Base-by-base conservation (phyloP, 1,139 yeast species). In the Pichia sp. region DNA sequence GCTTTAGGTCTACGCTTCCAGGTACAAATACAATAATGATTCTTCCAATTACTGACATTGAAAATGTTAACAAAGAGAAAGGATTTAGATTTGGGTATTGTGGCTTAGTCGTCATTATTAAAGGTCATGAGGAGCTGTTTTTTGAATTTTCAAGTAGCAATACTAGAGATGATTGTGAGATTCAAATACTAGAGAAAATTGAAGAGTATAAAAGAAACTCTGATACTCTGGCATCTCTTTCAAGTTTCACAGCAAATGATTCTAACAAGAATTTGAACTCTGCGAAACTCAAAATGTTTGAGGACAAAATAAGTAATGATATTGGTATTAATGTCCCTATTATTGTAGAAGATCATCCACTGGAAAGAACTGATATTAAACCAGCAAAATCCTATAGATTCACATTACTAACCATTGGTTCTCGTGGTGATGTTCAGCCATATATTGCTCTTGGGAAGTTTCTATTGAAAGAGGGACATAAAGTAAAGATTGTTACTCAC, bases 351-450 rank as follows among this genome's bases (percentile, higher is more conserved):
- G 84, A 78, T 41, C 75, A 78, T 31, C 84, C 85, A 0, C 36
- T 51, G 10, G 60, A 68, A 46, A 71, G 71, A 45, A 72, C 79
- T 0, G 72, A 67, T 41, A 63, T 79, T 22, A 68, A 65, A 38
- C 80, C 86, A 0, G 57, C 67, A 0, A 71, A 73, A 21, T 64
- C 77, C 1, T 72, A 72, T 49, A 74, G 71, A 34, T 74, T 89
- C 53, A 81, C 86, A 0, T 64, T 88, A 42, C 63, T 89, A 44
- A 89, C 97, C 0, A 89, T 89, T 55, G 97, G 97, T 0, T 85
- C 96, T 0, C 68, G 97, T 43, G 97, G 97, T 34, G 97, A 89
- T 61, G 97, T 89, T 7, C 97, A 89, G 59, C 97, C 97, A 0
- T 91, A 88, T 57, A 82, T 89, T 49, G 91, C 97, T 0, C 63